phyloP scores from a whole-genome alignment of 257 asterid species.

The Handroanthus guayacan region DNA sequence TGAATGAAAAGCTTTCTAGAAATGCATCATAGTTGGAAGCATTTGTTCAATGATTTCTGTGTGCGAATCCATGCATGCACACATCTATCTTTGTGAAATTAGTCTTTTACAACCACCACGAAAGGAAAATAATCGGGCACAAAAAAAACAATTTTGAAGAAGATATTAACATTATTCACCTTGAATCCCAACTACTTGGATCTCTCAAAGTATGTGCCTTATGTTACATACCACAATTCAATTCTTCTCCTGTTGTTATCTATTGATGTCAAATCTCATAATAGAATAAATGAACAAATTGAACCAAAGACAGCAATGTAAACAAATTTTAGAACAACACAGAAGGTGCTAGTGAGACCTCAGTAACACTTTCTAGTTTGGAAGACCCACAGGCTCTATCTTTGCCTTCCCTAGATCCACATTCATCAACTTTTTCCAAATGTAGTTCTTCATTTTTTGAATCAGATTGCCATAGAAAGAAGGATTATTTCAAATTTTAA shows the following conservation, averaged over 20 bases:
- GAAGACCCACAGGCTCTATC: conserved; percentile 39
- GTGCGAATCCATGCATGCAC: not conserved
- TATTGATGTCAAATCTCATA: conserved; percentile 78
- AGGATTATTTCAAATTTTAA: conserved; percentile 46
- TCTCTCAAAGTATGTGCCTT: not conserved
- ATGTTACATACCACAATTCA: conserved; percentile 26
- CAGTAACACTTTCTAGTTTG: conserved; percentile 44
- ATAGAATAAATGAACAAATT: conserved; percentile 61
- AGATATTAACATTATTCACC: not conserved
- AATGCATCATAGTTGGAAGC: not conserved
- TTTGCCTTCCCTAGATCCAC: no score
- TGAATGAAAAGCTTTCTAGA: not conserved
- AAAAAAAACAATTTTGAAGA: not conserved
- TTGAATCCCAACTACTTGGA: not conserved
- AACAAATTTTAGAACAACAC: conserved; percentile 30
- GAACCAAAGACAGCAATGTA: conserved; percentile 38
- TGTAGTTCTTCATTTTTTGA: conserved; percentile 43
- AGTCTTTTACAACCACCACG: not conserved
- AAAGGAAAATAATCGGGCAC: not conserved
- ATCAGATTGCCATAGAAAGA: conserved; percentile 43
- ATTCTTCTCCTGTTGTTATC: conserved; percentile 86
- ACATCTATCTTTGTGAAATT: not conserved
- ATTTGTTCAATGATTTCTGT: not conserved
- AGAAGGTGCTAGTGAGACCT: conserved; percentile 47
- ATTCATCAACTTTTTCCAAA: no score